Conservation (phyloP, 495 filamentous ascomycete genomes). For the Letharia lupina region DNA sequence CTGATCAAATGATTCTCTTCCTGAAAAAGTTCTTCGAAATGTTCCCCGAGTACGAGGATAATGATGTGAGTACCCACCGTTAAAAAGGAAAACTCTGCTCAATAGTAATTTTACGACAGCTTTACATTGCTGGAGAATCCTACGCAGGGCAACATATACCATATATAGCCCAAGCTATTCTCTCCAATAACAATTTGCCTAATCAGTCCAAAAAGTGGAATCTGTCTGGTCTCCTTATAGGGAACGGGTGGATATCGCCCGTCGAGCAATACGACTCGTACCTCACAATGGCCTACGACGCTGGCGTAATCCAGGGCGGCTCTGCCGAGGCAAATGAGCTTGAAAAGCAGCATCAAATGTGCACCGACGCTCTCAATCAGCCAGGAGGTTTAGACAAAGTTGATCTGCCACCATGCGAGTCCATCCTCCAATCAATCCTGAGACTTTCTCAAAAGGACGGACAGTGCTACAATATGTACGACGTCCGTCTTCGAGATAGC, state of each 20-base stretch:
- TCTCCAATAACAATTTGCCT: conserved; percentile 62
- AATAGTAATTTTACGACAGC: conserved; percentile 41
- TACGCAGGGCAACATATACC: conserved; percentile 97
- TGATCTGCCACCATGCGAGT: conserved; percentile 62
- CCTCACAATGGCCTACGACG: conserved; percentile 65
- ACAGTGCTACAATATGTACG: conserved; percentile 88
- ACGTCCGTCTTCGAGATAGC: conserved; percentile 68
- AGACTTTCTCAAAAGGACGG: conserved; percentile 46
- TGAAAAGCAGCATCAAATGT: conserved; percentile 61
- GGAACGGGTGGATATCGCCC: conserved; percentile 95
- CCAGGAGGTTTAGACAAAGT: conserved; percentile 50
- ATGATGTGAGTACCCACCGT: conserved; percentile 62
- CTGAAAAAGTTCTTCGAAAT: conserved; percentile 81
- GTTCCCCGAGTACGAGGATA: conserved; percentile 86
- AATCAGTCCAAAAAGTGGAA: conserved; percentile 52
- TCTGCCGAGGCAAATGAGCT: conserved; percentile 55
- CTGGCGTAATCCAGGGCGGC: conserved; percentile 59
- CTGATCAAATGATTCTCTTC: conserved; percentile 76
- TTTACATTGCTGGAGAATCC: conserved; percentile 92
- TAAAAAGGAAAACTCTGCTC: no score
- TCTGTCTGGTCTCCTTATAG: conserved; percentile 81
- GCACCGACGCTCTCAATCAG: conserved; percentile 46
- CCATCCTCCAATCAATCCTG: conserved; percentile 62
- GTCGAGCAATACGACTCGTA: conserved; percentile 86
- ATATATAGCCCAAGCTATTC: conserved; percentile 82